These are phyloP conservation scores for Plasmodium vinckei DNA, from an alignment of 169 alveolate species.

Conservation along the genomic window DNA sequence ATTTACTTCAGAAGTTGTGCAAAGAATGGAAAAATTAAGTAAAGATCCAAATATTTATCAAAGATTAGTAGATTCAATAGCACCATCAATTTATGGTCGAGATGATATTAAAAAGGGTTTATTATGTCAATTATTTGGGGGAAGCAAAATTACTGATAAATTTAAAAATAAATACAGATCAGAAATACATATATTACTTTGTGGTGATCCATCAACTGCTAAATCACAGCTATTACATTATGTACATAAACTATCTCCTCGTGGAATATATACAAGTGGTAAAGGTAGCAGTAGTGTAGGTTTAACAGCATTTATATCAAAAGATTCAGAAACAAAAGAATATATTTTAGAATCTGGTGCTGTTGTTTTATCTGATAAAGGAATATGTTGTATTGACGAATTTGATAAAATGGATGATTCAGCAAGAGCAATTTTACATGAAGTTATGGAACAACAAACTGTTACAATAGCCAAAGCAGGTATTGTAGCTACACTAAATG, in stretches of 20 bases:
- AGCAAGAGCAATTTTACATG: constrained; percentile 98
- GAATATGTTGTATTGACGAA: constrained; percentile 99
- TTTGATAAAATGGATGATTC: constrained; percentile 99
- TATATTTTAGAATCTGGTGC: constrained; percentile 99
- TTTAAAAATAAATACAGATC: constrained; percentile 88
- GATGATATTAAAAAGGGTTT: constrained; percentile 96
- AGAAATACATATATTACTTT: constrained; percentile 96
- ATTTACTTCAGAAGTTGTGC: constrained; percentile 80
- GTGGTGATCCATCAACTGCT: constrained; percentile 99
- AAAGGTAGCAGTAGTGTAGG: constrained; percentile 97
- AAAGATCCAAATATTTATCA: constrained; percentile 94
- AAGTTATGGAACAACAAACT: constrained; percentile 99
- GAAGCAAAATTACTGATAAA: constrained; percentile 88
- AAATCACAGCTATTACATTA: constrained; percentile 98
- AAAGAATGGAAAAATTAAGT: constrained; percentile 88
- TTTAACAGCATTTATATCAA: constrained; percentile 98
- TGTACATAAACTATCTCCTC: constrained; percentile 95
- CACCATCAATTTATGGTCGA: constrained; percentile 98
- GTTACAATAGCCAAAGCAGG: constrained; percentile 99
- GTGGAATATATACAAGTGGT: constrained; percentile 99
- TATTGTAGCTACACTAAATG: constrained; percentile 92
- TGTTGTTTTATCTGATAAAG: constrained; percentile 97
- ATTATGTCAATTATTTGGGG: constrained; percentile 98
- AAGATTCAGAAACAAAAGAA: constrained; percentile 98
- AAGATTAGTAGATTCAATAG: constrained; percentile 94